Conservation (phyloP, 345 rosid species). For the Erodium maritimum region DNA sequence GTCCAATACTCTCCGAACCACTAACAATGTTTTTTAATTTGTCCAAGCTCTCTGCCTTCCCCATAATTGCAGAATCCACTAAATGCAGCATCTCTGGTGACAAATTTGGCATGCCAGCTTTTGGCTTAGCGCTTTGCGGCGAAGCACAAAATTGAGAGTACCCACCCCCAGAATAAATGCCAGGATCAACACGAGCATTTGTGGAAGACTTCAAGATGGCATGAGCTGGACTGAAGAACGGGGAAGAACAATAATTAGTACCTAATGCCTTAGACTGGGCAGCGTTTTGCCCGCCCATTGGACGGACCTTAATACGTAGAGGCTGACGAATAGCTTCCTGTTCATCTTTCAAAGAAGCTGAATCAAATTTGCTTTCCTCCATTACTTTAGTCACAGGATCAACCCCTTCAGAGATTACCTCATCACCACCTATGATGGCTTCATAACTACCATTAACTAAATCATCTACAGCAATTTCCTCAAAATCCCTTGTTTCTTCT, state of each 20-base stretch:
- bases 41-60: slow-evolving; percentile 81
- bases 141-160: slow-evolving; percentile 38
- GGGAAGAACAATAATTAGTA: slow-evolving; percentile 33
- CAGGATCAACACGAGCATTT: slow-evolving; percentile 45
- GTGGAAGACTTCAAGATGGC: slow-evolving; percentile 39
- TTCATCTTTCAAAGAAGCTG: slow-evolving; percentile 65
- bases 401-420: slow-evolving; percentile 16
- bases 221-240: slow-evolving; percentile 38
- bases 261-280: no score
- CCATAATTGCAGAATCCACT: slow-evolving; percentile 99
- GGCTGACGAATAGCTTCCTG: slow-evolving; percentile 26
- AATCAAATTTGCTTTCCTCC: slow-evolving; percentile 75
- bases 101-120: no score
- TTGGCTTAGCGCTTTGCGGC: slow-evolving; percentile 56
- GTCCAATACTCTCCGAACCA: slow-evolving; percentile 64
- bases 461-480: slow-evolving; percentile 22
- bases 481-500: slow-evolving; percentile 44
- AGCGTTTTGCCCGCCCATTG: slow-evolving; percentile 5
- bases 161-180: slow-evolving; percentile 19
- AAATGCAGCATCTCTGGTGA: slow-evolving; percentile 96
- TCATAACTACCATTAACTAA: slow-evolving; percentile 15
- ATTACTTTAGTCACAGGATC: slow-evolving; percentile 22
- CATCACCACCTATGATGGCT: slow-evolving; percentile 14
- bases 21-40: slow-evolving; percentile 84
- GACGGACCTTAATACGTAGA: slow-evolving; percentile 21